A percentile compares a stretch with the other conserved stretches of the same genome.
Evolutionary conservation across 352 stramenopile genomes (phyloP).

Genomic region (Pythium volutum): DNA sequence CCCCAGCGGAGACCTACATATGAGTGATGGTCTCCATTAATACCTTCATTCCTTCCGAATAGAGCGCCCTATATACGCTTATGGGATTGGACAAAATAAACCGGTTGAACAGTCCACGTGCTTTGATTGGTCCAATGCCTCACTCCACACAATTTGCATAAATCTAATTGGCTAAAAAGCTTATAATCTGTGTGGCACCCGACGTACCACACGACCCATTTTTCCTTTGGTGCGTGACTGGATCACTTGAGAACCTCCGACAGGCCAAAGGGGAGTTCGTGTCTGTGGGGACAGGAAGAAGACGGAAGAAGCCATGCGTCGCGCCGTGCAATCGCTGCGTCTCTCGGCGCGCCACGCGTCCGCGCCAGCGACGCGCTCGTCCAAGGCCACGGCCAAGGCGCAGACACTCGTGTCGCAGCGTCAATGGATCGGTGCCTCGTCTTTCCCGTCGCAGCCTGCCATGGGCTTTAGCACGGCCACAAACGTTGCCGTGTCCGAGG

Average conservation of each 20-base stretch:
- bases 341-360: conserved; percentile 24
- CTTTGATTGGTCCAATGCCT: conserved; percentile 20
- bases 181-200: conserved; percentile 11
- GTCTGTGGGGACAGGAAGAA: conserved; percentile 21
- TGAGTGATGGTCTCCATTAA: conserved; percentile 23
- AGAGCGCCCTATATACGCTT: not conserved
- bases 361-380: not conserved
- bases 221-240: conserved; percentile 3
- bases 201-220: conserved; percentile 7
- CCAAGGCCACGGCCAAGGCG: not conserved
- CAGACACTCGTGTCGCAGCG: not conserved
- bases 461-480: conserved; percentile 30
- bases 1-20: not conserved
- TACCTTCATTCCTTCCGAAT: conserved; percentile 10
- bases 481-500: conserved; percentile 20
- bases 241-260: conserved; percentile 28
- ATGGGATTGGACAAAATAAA: conserved; percentile 11
- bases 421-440: not conserved
- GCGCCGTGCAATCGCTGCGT: conserved; percentile 40
- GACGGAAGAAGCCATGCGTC: conserved; percentile 43
- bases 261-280: too few relatives aligned
- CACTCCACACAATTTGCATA: not conserved
- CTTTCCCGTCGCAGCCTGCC: conserved; percentile 22
- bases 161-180: conserved; percentile 16
- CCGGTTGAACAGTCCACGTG: not conserved